Evolutionary conservation across 1,139 yeast genomes (phyloP).

Genomic region (Arxiozyma telluris): DNA sequence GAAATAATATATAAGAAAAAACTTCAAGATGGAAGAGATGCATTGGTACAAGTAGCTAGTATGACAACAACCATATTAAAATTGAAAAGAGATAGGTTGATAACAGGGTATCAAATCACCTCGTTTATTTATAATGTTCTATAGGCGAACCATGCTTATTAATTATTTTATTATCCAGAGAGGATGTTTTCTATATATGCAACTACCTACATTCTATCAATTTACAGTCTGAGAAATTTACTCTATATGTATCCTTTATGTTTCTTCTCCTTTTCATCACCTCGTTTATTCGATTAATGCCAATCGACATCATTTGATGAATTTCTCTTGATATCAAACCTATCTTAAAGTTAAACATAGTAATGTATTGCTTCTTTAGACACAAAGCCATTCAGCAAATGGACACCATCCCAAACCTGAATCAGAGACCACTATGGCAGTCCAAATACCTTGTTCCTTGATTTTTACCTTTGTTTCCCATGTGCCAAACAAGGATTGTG

Average conservation of each 20-base stretch:
- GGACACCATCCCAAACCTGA: slow-evolving; percentile 80
- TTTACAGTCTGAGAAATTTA: neutral
- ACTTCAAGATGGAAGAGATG: neutral
- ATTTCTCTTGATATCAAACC: neutral
- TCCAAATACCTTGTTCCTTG: slow-evolving; percentile 70
- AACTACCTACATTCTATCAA: neutral
- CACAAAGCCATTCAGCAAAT: slow-evolving; percentile 84
- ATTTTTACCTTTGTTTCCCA: slow-evolving; percentile 55
- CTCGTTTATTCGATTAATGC: neutral
- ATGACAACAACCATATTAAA: neutral
- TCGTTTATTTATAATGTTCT: neutral
- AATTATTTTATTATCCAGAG: neutral
- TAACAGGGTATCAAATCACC: neutral
- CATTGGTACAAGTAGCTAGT: neutral
- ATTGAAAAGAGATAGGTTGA: neutral
- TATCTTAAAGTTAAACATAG: neutral
- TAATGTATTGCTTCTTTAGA: slow-evolving; percentile 11
- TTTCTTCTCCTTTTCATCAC: neutral
- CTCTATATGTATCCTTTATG: neutral
- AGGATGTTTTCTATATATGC: neutral
- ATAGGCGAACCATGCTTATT: neutral
- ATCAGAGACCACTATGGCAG: slow-evolving; percentile 74
- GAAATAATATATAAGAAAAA: neutral
- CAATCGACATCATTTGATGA: neutral
- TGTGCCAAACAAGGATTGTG: slow-evolving; percentile 39